Base-by-base conservation (phyloP, 495 filamentous ascomycete genomes). In the Penicillium subrubescens region DNA sequence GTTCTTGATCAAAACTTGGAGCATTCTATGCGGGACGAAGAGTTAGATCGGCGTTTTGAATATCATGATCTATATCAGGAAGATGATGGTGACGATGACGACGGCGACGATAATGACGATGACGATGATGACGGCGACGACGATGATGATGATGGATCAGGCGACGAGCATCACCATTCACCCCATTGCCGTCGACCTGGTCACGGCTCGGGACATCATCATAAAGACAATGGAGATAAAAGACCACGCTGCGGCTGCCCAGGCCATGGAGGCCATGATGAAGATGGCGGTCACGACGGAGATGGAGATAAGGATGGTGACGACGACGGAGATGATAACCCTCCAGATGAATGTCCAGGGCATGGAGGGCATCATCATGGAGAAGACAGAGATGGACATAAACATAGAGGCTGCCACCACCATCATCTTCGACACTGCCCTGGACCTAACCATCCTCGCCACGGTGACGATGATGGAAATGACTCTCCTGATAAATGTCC, bases 391-490 rank as follows among this genome's bases (percentile, higher is more conserved):
- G 31, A n/a, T n/a, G n/a, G 19, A 21, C 8, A 48, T 41, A 35
- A 8, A 29, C 39, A 35, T 34, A 29, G 35, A 29, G 15, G 15
- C 8, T 21, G n/a, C 25, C 61, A 65, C 33, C 68, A 70, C 25
- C 71, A 68, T 27, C 56, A 61, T 46, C 72, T 43, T 64, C 61
- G 73, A 61, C 68, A 53, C 53, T 25, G 59, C 10, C n/a, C 19
- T 21, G 25, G 46, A 39, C 60, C 50, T 14, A 35, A 48, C 5
- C 23, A 65, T 17, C 44, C 44, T 0, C 12, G 12, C 19, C 19
- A 23, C 19, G 44, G 21, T 25, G 10, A 48, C 19, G 44, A 48
- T 23, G 44, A 10, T 12, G 21, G 11, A 23, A 19, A 43, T 43
- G 39, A 21, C 10, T 44, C 43, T 19, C n/a, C 17, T 44, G n/a